phyloP scores from a whole-genome alignment of 208 protist genomes.

The Acanthamoeba triangularis region DNA sequence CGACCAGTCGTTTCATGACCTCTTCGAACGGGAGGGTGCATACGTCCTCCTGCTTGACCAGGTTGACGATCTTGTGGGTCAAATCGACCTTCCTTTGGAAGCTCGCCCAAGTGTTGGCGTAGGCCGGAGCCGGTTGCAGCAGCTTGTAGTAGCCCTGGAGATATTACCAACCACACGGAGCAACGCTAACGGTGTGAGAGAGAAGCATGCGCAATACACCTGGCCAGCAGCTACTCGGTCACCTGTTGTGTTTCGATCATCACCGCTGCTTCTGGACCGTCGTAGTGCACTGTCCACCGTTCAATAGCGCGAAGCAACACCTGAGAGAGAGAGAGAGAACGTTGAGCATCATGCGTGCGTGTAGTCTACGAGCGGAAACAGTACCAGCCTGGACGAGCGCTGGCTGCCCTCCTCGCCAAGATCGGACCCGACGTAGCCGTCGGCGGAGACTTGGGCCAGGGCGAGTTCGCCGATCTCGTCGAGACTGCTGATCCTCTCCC shows the following conservation, averaged over 20 bases:
- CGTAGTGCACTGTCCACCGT: constrained; percentile 44
- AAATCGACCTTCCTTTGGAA: constrained; percentile 34
- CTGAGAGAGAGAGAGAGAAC: not conserved
- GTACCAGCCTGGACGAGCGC: constrained; percentile 21
- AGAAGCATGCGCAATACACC: too few relatives aligned
- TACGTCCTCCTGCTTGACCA: constrained; percentile 13
- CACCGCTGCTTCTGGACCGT: constrained; percentile 18
- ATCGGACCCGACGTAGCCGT: constrained; percentile 41
- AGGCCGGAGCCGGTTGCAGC: not conserved
- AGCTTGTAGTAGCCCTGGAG: constrained; percentile 54
- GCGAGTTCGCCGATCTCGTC: constrained; percentile 44
- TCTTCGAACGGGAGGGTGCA: not conserved
- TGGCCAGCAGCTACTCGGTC: not conserved
- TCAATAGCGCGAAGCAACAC: constrained; percentile 47
- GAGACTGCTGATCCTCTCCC: constrained; percentile 10
- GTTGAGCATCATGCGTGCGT: too few relatives aligned
- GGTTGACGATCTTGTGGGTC: constrained; percentile 35
- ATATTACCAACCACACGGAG: not conserved
- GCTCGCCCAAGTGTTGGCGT: not conserved
- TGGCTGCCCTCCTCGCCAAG: constrained; percentile 37
- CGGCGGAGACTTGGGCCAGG: constrained; percentile 22
- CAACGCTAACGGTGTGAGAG: not conserved
- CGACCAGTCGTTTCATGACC: constrained; percentile 24
- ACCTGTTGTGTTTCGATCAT: constrained; percentile 22
- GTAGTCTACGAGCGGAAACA: not conserved